Conservation (phyloP, 164 flowering plant genomes). For the Magnolia sinica region DNA sequence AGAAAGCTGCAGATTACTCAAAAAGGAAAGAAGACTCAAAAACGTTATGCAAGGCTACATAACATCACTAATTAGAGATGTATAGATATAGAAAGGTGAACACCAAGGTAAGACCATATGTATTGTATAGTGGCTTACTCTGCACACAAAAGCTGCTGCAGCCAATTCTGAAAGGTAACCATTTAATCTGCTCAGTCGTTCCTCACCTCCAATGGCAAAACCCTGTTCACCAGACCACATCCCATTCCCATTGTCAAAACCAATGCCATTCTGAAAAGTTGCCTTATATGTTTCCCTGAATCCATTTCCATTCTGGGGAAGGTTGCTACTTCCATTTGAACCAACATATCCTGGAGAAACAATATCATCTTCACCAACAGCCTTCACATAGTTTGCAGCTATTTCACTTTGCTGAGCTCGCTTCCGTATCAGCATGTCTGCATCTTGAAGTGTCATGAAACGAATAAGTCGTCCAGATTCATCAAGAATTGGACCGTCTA, state of each 20-base stretch:
- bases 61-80: not conserved
- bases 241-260: constrained; percentile 92
- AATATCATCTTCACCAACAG: constrained; percentile 59
- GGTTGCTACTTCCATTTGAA: constrained; percentile 24
- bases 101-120: not conserved
- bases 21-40: not conserved
- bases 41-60: not conserved
- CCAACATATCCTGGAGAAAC: constrained; percentile 20
- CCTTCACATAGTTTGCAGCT: constrained; percentile 94
- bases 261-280: constrained; percentile 87
- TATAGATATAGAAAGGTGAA: not conserved
- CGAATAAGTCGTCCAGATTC: constrained; percentile 73
- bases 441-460: constrained; percentile 83
- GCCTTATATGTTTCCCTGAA: constrained; percentile 29
- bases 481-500: constrained; percentile 91
- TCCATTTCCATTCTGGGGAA: constrained; percentile 37
- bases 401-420: constrained; percentile 89
- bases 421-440: constrained; percentile 69
- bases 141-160: constrained; percentile 95
- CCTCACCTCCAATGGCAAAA: constrained; percentile 93
- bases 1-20: not conserved
- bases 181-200: constrained; percentile 63
- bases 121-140: constrained; percentile 45
- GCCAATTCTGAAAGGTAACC: constrained; percentile 96
- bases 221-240: constrained; percentile 86